These are phyloP conservation scores for Aquilaria agallochum DNA, from an alignment of 441 rosid species.

Conservation along the genomic window DNA sequence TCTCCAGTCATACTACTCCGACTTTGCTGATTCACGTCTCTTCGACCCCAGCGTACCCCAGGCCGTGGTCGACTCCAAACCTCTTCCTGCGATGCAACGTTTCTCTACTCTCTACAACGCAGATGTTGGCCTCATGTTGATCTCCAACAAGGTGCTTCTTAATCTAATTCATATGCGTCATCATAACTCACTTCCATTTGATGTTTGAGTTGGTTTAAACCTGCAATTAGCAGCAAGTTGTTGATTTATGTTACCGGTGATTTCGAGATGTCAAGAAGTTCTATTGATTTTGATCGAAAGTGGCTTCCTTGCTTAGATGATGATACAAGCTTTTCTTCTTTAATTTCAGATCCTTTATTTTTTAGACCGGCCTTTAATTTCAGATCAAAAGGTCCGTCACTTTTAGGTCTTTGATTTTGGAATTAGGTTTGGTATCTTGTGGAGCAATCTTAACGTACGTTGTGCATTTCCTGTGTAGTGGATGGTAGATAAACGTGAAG, in stretches of 20 bases:
- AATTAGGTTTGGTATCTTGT: no score
- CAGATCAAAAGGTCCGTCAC: constrained; percentile 1
- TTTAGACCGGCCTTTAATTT: not conserved
- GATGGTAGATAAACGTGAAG: constrained; percentile 28
- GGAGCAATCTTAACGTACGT: no score
- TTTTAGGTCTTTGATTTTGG: constrained; percentile 9
- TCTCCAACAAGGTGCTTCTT: constrained; percentile 71
- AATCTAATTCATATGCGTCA: constrained; percentile 1
- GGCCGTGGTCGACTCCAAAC: constrained; percentile 48
- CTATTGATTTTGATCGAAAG: no score
- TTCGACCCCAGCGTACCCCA: constrained; percentile 58
- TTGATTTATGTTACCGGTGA: no score
- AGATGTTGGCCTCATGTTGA: constrained; percentile 94
- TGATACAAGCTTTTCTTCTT: not conserved
- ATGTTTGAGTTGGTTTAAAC: no score
- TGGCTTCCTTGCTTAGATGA: not conserved
- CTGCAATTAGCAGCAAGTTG: no score
- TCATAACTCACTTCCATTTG: no score
- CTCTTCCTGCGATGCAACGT: constrained; percentile 74
- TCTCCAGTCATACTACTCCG: constrained; percentile 67
- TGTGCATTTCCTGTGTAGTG: constrained; percentile 15
- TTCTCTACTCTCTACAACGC: constrained; percentile 90
- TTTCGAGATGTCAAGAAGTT: no score
- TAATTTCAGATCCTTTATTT: no score
- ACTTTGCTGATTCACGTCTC: constrained; percentile 70